These are phyloP conservation scores for Aspergillus leporis DNA, from an alignment of 495 filamentous ascomycete species.

Conservation along the genomic window DNA sequence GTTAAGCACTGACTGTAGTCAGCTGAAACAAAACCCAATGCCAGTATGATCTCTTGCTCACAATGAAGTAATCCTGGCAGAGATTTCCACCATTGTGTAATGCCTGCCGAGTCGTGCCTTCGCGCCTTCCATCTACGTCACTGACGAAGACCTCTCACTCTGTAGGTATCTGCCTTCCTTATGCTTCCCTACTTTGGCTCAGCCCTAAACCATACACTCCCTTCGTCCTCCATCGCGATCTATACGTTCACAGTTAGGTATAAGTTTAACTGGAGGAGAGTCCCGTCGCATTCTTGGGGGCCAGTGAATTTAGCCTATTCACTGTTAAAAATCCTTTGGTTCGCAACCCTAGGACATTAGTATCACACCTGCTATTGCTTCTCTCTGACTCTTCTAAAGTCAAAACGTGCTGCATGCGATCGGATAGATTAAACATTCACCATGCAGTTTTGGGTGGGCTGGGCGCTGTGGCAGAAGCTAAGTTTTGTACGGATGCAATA, in stretches of 20 bases:
- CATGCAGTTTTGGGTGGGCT: conserved; percentile 69
- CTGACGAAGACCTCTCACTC: neutral
- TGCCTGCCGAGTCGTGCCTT: neutral
- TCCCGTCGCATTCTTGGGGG: neutral
- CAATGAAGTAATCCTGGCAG: neutral
- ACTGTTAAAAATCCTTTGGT: neutral
- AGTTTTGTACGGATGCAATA: conserved; percentile 64
- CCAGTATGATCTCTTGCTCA: neutral
- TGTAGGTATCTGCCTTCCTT: neutral
- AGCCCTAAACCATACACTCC: neutral
- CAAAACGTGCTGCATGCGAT: neutral
- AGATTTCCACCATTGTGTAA: neutral
- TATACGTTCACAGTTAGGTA: neutral
- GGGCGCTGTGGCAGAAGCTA: conserved; percentile 90
- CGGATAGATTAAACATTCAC: conserved; percentile 2
- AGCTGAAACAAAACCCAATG: neutral
- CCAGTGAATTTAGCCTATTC: neutral
- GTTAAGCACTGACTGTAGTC: too few relatives aligned
- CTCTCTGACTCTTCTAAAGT: neutral
- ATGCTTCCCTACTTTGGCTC: neutral
- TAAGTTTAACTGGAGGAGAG: neutral
- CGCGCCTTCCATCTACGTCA: neutral
- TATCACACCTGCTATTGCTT: neutral
- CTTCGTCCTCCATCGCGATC: neutral
- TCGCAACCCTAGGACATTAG: neutral